Evolutionary conservation across 202 grass and related monocot genomes (phyloP), one percentile per base, ranked within the genome.

Genomic region (Schoenoplectus triqueter): DNA sequence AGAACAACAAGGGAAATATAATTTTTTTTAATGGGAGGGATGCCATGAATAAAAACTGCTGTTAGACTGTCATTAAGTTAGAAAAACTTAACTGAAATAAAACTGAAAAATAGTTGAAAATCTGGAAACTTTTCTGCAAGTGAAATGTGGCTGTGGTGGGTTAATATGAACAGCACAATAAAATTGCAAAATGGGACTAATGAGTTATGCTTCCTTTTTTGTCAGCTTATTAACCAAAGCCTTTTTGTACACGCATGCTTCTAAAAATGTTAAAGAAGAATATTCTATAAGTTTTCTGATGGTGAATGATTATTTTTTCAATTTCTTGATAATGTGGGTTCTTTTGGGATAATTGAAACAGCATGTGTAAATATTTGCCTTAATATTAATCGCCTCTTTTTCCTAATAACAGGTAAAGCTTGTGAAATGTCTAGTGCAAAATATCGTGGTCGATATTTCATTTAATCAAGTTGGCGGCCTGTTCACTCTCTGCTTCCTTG

Each of bases 381-480:
- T 61, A 19, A 45, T 44, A 42, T 18, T 42, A 31, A 61, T 78
- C 17, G 13, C 31, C 56, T 61, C 54, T 61, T 80, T 15, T 31
- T 71, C 80, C n/a, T 68, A 50, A 71, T 89, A 69, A 63, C 89
- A 98, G 95, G 89, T 98, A 51, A 98, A 95, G 80, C 87, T 98
- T 85, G 95, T 98, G 51, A 98, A 98, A 90, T 98, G 95, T 76
- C 79, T 95, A 60, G 95, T 98, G 21, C 91, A 98, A 78, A 93
- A 98, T 77, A 98, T 95, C 57, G 89, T 90, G 47, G 92, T 98
- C 21, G 95, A 98, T 86, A 93, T 95, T 57, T 93, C 95, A 48
- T 93, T 95, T 84, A 98, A 98, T 92, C 95, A 98, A 86, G 88
- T 98, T 66, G 95, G 92, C 46, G 95, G 95, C 83, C 91, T 98